Evolutionary conservation across 345 rosid species (phyloP).

Genomic region (Geranium rotundifolium): DNA sequence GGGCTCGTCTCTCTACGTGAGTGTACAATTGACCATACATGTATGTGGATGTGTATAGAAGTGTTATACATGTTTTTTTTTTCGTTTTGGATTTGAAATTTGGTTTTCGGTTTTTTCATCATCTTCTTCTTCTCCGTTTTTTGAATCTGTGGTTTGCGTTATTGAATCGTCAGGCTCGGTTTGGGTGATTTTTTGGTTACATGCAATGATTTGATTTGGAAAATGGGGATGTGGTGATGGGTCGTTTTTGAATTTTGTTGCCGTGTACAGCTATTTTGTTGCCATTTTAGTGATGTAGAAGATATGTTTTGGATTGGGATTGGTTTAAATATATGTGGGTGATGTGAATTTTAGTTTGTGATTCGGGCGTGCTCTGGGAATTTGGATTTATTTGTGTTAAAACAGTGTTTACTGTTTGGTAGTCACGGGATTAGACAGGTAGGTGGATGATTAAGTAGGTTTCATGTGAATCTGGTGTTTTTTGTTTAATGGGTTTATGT

Average conservation of each 20-base stretch:
- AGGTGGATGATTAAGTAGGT: background rate
- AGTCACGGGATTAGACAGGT: slow-evolving; percentile 3
- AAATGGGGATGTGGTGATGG: background rate
- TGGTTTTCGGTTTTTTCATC: background rate
- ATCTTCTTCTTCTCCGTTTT: background rate
- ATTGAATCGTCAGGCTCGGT: background rate
- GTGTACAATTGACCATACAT: background rate
- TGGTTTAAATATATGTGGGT: background rate
- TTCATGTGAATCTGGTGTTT: background rate
- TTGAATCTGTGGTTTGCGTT: background rate
- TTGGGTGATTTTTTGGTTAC: background rate
- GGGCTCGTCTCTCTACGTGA: slow-evolving; percentile 25
- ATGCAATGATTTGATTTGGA: slow-evolving; percentile 2
- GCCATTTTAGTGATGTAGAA: background rate
- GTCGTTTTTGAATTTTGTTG: background rate
- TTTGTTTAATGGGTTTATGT: background rate
- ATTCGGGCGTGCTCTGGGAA: background rate
- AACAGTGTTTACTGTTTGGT: slow-evolving; percentile 6
- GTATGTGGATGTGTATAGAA: background rate
- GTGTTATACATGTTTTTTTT: too few relatives aligned
- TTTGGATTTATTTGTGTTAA: slow-evolving; percentile 1
- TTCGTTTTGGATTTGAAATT: background rate
- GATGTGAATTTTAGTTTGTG: background rate
- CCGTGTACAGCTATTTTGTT: too few relatives aligned
- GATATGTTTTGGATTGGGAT: background rate